Base-by-base conservation (phyloP, 768 basidiomycete genomes). In the Sporobolomyces phaffii region DNA sequence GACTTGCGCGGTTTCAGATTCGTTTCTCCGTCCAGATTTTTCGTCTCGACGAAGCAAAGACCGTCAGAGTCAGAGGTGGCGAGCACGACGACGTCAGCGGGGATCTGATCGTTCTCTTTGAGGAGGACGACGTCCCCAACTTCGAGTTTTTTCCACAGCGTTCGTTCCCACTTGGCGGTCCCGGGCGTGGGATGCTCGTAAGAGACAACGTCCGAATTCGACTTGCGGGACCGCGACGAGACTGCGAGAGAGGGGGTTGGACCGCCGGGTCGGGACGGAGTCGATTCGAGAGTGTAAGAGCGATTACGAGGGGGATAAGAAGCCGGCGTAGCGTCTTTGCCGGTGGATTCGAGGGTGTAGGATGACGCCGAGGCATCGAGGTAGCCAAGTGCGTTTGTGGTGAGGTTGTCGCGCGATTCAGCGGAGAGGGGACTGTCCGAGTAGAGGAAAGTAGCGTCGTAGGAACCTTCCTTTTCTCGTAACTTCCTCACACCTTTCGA, bases 101-200 rank as follows among this genome's bases (percentile, higher is more conserved):
- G 94, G 17, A 98, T 88, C 78, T 96, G 94, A 54, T 97, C 94
- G 77, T 97, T 89, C 71, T 97, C 91, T 64, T 87, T 81, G 38
- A 98, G 81, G 11, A 97, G 80, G 34, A 98, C 90, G 26, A 97
- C 79, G 75, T 98, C 94, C n/a, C 94, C 94, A 15, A 97, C 92
- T 76, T 96, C 92, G 48, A 98, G 82, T 81, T 98, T 97, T 82
- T 98, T 97, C 94, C 94, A 98, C 2, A 98, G 80, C 18, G 94
- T 98, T 61, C 94, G 81, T 75, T 97, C 92, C 94, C 94, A 98
- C 31, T 82, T 81, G 3, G 90, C 86, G 5, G 86, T 83, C 0
- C 91, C 91, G 5, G 80, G 80, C 3, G 83, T 79, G 41, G 83
- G 84, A 52, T 84, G 84, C 51, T 79, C 81, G 84, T 86, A 91